Percentiles rank a stretch among this genome's conserved stretches.
Evolutionary conservation across 352 stramenopile genomes (phyloP).

Genomic region (Achlya hypogyna): DNA sequence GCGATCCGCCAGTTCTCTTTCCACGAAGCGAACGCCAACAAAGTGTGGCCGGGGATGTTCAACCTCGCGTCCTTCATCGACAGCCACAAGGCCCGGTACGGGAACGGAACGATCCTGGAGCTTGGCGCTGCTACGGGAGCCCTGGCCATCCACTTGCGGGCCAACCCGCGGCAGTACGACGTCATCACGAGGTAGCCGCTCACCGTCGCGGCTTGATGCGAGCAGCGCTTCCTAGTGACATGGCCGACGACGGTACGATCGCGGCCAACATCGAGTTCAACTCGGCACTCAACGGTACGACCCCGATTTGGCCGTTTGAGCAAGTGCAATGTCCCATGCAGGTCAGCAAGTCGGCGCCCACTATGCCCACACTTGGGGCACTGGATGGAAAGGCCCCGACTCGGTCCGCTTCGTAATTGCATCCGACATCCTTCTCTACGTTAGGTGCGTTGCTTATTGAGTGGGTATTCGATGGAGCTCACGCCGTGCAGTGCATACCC

Average conservation of each 20-base stretch:
- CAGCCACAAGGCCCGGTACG: background rate
- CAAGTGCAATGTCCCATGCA: background rate
- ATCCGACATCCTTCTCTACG: conserved; percentile 6
- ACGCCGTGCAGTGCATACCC: background rate
- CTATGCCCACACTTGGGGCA: conserved; percentile 10
- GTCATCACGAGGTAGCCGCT: conserved; percentile 5
- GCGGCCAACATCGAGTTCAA: conserved; percentile 14
- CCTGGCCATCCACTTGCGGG: background rate
- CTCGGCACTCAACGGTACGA: conserved; percentile 1
- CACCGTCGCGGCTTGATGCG: background rate
- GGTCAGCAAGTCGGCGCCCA: background rate
- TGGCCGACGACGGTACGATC: conserved; percentile 2
- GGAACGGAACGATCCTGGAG: background rate
- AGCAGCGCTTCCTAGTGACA: background rate
- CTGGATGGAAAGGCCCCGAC: background rate
- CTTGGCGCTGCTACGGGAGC: background rate
- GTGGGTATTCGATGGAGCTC: background rate
- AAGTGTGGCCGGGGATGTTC: conserved; percentile 9
- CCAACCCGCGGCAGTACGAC: background rate
- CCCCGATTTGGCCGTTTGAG: background rate
- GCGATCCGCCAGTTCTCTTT: conserved; percentile 1
- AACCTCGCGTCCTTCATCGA: conserved; percentile 7
- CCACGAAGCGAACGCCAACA: conserved; percentile 11
- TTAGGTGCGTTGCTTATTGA: background rate
- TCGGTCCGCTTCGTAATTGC: conserved; percentile 1